Evolutionary conservation across 768 basidiomycete species (phyloP), one percentile per base, ranked within the genome.

Genomic region (Obba rivulosa): DNA sequence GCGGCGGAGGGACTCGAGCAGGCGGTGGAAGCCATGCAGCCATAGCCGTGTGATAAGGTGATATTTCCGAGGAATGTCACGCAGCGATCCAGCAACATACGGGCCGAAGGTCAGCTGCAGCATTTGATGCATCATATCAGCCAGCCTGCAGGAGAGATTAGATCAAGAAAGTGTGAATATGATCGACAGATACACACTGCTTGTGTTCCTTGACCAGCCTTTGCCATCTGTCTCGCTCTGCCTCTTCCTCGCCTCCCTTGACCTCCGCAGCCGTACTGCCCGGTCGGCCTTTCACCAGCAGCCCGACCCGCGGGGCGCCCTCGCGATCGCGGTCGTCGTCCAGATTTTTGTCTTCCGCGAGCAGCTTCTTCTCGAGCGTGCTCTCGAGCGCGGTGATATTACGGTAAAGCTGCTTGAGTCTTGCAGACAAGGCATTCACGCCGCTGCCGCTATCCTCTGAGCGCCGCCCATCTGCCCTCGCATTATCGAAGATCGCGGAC

Each of bases 1-100:
- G 45, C 87, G 86, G 13, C 94, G 87, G 34, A 99, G 79, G 13
- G 88, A 81, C 65, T 96, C 92, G 53, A 98, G 84, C 34, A 95
- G 77, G 40, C 85, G 87, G 66, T 95, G 83, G 63, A 97, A 97
- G 0, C 79, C 90, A 44, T 85, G 85, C 0, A 87, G 85, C 96
- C 96, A 98, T 0, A 98, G 75, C 9, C 95, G 81, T 35, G 85
- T 83, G 51, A 95, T 89, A 58, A 98, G 94, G 67, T 96, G 96
- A 73, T 97, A 98, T 59, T 93, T 94, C 34, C 79, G 81, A 0
- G 95, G 92, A 42, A 98, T 88, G 49, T 85, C 83, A 39, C 92
- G 86, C 1, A 97, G 70, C 0, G 92, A 93, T 0, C 88, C 83
- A 0, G 96, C 95, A 0, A 95, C 85, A 9, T 80, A 80, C 1